phyloP scores from a whole-genome alignment of 495 filamentous ascomycete species.

The Apiosordaria backusii region DNA sequence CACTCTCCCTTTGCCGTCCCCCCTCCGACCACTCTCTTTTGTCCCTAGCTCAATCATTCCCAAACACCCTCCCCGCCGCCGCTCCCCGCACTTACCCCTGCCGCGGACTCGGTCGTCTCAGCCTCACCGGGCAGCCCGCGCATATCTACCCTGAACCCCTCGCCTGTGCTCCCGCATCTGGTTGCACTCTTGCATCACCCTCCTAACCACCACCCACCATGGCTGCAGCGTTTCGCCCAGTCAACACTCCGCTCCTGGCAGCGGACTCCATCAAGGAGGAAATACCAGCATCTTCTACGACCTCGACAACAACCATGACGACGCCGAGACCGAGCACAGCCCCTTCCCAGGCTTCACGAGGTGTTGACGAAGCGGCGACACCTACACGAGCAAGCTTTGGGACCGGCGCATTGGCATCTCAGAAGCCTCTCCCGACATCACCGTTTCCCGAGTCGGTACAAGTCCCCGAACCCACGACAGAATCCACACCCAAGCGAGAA shows the following conservation, averaged over 20 bases:
- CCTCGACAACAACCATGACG: slow-evolving; percentile 55
- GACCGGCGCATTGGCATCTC: slow-evolving; percentile 41
- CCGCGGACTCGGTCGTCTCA: slow-evolving; percentile 31
- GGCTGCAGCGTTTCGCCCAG: slow-evolving; percentile 64
- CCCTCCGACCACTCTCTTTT: slow-evolving; percentile 28
- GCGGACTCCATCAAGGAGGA: slow-evolving; percentile 41
- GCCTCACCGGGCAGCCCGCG: slow-evolving; percentile 33
- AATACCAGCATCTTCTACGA: slow-evolving; percentile 37
- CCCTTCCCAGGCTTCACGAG: slow-evolving; percentile 35
- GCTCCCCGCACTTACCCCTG: slow-evolving; percentile 37
- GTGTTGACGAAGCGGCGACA: slow-evolving; percentile 52
- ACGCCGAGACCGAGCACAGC: slow-evolving; percentile 54
- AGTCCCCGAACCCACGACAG: slow-evolving; percentile 43
- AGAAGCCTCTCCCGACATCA: slow-evolving; percentile 59
- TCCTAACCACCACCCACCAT: slow-evolving; percentile 26
- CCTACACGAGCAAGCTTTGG: slow-evolving; percentile 60
- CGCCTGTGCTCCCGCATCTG: slow-evolving; percentile 11
- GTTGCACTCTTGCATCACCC: slow-evolving; percentile 22
- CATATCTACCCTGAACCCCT: slow-evolving; percentile 32
- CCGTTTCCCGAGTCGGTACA: slow-evolving; percentile 53
- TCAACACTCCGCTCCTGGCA: slow-evolving; percentile 66
- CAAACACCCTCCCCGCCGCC: slow-evolving; percentile 26
- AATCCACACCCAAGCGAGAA: slow-evolving; percentile 45
- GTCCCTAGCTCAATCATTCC: slow-evolving; percentile 31
- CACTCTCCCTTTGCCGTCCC: slow-evolving; percentile 16